Evolutionary conservation across 257 asterid genomes (phyloP).

Genomic region (Nicotiana knightiana): DNA sequence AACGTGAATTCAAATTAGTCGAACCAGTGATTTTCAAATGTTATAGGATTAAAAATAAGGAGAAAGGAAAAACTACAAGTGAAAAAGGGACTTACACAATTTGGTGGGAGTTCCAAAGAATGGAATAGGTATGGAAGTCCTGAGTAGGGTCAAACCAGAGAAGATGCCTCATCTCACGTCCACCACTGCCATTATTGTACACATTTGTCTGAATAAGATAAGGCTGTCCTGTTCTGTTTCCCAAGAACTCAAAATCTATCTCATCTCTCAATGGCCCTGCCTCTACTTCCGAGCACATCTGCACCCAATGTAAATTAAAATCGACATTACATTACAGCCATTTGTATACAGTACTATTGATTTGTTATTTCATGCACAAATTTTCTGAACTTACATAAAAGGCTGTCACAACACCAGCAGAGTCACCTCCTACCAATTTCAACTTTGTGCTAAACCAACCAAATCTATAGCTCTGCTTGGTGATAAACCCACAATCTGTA

Average conservation of each 20-base stretch:
- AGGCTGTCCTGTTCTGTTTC: constrained; percentile 86
- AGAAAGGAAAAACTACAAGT: background rate
- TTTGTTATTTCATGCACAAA: background rate
- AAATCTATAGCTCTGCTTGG: constrained; percentile 76
- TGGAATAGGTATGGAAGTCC: constrained; percentile 71
- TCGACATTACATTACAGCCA: background rate
- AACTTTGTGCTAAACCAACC: constrained; percentile 99
- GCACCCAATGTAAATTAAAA: background rate
- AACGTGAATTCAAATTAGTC: background rate
- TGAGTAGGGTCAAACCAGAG: constrained; percentile 91
- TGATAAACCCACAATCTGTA: constrained; percentile 80
- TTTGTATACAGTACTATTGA: too few species aligned
- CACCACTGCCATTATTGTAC: constrained; percentile 89
- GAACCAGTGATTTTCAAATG: too few species aligned
- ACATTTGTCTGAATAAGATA: constrained; percentile 80
- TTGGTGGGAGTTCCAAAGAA: constrained; percentile 80
- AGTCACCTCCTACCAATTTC: constrained; percentile 76
- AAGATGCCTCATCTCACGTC: constrained; percentile 81
- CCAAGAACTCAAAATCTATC: constrained; percentile 91
- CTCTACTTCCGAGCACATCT: constrained; percentile 83
- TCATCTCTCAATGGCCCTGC: constrained; percentile 89
- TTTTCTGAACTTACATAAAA: constrained; percentile 53
- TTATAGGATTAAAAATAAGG: background rate
- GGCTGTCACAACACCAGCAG: constrained; percentile 99
- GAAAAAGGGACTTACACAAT: constrained; percentile 46